Conservation (phyloP, 805 yeast genomes). For the Tetrapisispora fleetii region DNA sequence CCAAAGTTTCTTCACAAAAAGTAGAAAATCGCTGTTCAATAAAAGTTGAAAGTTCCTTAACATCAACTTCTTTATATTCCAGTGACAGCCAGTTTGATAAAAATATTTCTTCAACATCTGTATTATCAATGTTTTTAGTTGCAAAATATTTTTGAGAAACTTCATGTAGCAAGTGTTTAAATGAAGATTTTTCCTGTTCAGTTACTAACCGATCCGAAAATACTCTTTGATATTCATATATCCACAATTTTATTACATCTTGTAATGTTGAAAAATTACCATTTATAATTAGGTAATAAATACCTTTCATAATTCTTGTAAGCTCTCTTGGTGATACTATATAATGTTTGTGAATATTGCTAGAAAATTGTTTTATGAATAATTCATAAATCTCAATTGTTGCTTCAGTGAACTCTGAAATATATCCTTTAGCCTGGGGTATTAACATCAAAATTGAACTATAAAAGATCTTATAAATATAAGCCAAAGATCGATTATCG, state of each 20-base stretch:
- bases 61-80: slow-evolving; percentile 47
- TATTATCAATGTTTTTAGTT: slow-evolving; percentile 28
- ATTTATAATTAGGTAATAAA: slow-evolving; percentile 40
- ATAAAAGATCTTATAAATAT: slow-evolving; percentile 56
- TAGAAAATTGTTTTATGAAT: slow-evolving; percentile 35
- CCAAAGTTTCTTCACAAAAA: slow-evolving; percentile 72
- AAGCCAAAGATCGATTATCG: slow-evolving; percentile 44
- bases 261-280: slow-evolving; percentile 33
- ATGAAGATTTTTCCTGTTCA: slow-evolving; percentile 39
- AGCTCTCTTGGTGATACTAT: slow-evolving; percentile 83
- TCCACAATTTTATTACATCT: slow-evolving; percentile 49
- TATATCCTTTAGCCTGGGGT: slow-evolving; percentile 51
- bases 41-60: slow-evolving; percentile 41
- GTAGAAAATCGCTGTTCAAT: slow-evolving; percentile 53
- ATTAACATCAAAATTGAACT: slow-evolving; percentile 46
- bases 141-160: slow-evolving; percentile 38
- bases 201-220: slow-evolving; percentile 63
- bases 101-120: slow-evolving; percentile 44
- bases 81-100: slow-evolving; percentile 69
- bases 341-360: slow-evolving; percentile 44
- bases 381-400: slow-evolving; percentile 54
- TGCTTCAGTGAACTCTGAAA: slow-evolving; percentile 44
- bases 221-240: slow-evolving; percentile 69
- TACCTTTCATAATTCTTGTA: slow-evolving; percentile 79
- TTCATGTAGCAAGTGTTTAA: slow-evolving; percentile 30